Evolutionary conservation across 768 basidiomycete genomes (phyloP), one percentile per base, ranked within the genome.

Genomic region (Xerocomellus chrysenteron): DNA sequence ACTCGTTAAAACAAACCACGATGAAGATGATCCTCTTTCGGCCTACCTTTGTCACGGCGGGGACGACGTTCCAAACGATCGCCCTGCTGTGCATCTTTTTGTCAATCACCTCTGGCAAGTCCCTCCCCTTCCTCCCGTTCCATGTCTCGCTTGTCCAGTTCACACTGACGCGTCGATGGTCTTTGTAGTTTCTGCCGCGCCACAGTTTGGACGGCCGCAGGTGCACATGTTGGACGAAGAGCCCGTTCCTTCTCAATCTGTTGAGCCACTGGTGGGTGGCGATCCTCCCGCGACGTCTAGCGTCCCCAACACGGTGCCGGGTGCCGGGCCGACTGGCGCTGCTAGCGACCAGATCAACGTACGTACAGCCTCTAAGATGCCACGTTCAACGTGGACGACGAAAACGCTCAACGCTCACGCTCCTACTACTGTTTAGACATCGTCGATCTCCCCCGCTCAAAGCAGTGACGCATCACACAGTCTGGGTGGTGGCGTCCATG

Each of bases 11-110:
- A 43, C 10, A 14, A 30, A 10, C 24, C 52, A 65, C 26, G 37
- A 66, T 63, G 57, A 59, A 58, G 46, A 60, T 69, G 65, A 21
- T 58, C 32, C 52, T 65, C 46, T 69, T 65, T 44, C 69, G 65
- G 6, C 54, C 67, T 14, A 48, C 57, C 24, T 62, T 61, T 43
- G 36, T 71, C 44, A 41, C 55, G 2, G 46, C 55, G 2, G 30
- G 39, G 2, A 55, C 44, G 52, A n/a, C 54, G 19, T 37, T 66
- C 19, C 59, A 49, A 4, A 32, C 43, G 3, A 12, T 62, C 5
- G 19, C 54, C 12, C 33, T 64, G 5, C 42, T 65, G 24, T 61
- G 55, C 50, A 11, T 54, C 26, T 45, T 67, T 12, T 12, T 42
- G 3, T 54, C 21, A 19, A 28, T 50, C 10, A 28, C 55, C 2